Base-by-base conservation (phyloP, 2,329 filamentous ascomycete genomes). In the Colletotrichum spaethianum region DNA sequence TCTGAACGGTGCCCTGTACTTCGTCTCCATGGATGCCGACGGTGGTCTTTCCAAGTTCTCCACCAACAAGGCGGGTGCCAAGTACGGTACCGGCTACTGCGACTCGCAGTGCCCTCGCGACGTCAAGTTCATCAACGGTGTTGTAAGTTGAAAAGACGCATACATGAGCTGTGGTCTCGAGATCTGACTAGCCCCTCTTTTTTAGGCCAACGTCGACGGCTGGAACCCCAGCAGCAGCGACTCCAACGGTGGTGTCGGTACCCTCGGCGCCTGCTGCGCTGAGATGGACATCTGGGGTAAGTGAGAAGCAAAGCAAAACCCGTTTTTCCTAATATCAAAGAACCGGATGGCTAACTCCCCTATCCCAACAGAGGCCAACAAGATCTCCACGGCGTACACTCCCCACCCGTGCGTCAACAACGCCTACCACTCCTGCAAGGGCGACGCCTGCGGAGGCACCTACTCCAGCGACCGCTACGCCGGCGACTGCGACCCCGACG, bases 1-100 rank as follows among this genome's bases (percentile, higher is more conserved):
- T 72, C 82, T 94, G 71, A 94, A 94, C 81, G 92, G 92, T 66
- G 92, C 92, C 56, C 83, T 94, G 57, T 93, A 94, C 83, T 89
- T 91, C 67, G 86, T 89, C 56, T 84, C 86, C 78, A 89, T 89
- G 88, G 88, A 90, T 48, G 81, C 82, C 23, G 88, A 91, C 74
- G 89, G 89, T 75, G 89, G 89, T 59, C 78, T 83, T 75, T 76
- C 80, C 78, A 86, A 85, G 79, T 88, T 86, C 80, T 70, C 81
- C 2, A 81, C 80, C 78, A 91, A 87, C 82, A 83, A 85, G 80
- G 85, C 84, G 14, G 85, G 85, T 70, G 89, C 89, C 78, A 87
- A 88, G 79, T 91, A 90, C 79, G 90, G 90, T 70, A 91, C 89
- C 67, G 90, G 90, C 52, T 83, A 83, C 77, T 83, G 88, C 75